Evolutionary conservation across 345 rosid genomes (phyloP).

Genomic region (Trapa incisa): DNA sequence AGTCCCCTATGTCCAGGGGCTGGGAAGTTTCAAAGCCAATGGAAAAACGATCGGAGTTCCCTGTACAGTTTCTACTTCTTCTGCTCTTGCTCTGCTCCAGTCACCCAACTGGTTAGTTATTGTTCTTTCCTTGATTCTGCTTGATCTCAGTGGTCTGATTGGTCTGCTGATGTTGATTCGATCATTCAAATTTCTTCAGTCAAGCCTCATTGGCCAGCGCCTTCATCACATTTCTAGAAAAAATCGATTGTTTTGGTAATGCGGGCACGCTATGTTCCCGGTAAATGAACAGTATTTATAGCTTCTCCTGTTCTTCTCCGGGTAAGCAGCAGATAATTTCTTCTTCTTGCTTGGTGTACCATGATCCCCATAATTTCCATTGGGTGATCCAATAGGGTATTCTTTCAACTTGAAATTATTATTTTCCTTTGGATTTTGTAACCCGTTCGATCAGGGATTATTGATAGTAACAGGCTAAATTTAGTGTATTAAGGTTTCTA

Average conservation of each 20-base stretch:
- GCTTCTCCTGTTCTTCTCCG: background rate
- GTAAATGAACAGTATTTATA: background rate
- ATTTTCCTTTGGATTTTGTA: background rate
- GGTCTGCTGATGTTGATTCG: background rate
- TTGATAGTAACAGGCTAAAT: background rate
- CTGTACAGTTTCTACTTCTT: conserved; percentile 14
- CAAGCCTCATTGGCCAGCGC: background rate
- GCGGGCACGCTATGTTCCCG: background rate
- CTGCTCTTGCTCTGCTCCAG: conserved; percentile 27
- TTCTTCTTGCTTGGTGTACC: background rate
- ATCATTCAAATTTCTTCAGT: background rate
- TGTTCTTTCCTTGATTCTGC: background rate
- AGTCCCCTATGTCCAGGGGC: background rate
- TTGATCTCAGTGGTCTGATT: background rate
- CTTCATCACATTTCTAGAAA: background rate
- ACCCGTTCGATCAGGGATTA: background rate
- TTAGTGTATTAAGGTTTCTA: background rate
- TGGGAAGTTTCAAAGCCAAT: conserved; percentile 18
- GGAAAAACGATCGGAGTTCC: conserved; percentile 16
- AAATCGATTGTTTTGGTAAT: background rate
- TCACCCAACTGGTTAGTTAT: conserved; percentile 40
- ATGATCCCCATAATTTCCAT: background rate
- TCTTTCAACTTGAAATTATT: background rate
- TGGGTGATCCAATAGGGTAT: background rate
- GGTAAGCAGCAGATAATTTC: background rate